Evolutionary conservation across 106 monocot genomes (phyloP).

Genomic region (Acanthochlamys bracteata): DNA sequence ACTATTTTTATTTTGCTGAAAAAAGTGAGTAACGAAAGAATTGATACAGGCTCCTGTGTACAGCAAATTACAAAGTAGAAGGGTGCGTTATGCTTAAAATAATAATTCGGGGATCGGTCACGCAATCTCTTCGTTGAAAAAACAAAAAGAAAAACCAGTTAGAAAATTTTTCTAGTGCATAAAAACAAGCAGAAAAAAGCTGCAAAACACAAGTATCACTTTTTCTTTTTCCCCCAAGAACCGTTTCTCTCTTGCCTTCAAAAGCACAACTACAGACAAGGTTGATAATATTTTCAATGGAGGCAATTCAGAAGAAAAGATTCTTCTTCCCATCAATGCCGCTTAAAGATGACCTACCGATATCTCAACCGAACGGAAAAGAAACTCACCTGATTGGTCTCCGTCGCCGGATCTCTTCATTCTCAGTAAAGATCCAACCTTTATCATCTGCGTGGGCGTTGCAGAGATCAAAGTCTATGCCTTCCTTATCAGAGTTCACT

Average conservation of each 20-base stretch:
- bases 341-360: constrained; percentile 53
- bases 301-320: constrained; percentile 47
- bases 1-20: too few relatives aligned
- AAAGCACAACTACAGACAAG: neutral
- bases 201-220: too few relatives aligned
- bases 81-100: too few relatives aligned
- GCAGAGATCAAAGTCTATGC: constrained; percentile 59
- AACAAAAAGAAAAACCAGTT: too few relatives aligned
- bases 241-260: neutral
- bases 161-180: too few relatives aligned
- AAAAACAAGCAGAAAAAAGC: too few relatives aligned
- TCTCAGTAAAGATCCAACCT: constrained; percentile 58
- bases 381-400: constrained; percentile 33
- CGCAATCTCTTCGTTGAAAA: too few relatives aligned
- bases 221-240: too few relatives aligned
- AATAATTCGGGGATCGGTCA: too few relatives aligned
- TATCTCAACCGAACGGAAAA: constrained; percentile 16
- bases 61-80: too few relatives aligned
- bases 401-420: constrained; percentile 61
- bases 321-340: constrained; percentile 66
- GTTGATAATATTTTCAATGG: constrained; percentile 19
- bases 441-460: constrained; percentile 46
- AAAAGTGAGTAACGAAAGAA: too few relatives aligned
- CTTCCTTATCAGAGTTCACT: constrained; percentile 44
- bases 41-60: too few relatives aligned